phyloP scores from a whole-genome alignment of 441 rosid species.

The Aleurites moluccanus region DNA sequence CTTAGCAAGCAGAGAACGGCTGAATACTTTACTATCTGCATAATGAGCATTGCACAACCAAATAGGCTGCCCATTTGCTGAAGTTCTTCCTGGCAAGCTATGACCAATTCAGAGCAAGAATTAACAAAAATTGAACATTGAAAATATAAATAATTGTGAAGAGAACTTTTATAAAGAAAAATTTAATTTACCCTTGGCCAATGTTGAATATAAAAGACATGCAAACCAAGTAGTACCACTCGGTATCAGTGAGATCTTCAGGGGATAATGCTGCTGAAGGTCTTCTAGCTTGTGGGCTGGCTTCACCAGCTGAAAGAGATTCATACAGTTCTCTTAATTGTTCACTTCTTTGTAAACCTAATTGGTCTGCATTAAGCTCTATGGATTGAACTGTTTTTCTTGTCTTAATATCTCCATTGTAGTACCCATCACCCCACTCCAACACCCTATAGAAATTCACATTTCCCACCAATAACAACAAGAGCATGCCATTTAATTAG shows the following conservation, averaged over 20 bases:
- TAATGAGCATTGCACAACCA: conserved; percentile 85
- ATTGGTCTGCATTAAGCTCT: conserved; percentile 62
- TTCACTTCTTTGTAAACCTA: conserved; percentile 87
- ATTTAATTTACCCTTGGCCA: conserved; percentile 70
- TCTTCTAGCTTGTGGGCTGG: conserved; percentile 59
- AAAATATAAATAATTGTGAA: background rate
- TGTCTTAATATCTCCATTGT: conserved; percentile 96
- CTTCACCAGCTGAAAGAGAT: conserved; percentile 68
- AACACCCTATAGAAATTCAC: conserved; percentile 48
- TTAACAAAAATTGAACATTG: conserved; percentile 7
- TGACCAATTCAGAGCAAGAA: conserved; percentile 17
- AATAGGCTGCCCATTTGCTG: conserved; percentile 54
- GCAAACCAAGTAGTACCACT: conserved; percentile 98
- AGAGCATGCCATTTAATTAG: background rate
- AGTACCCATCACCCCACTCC: conserved; percentile 94
- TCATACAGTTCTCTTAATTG: conserved; percentile 81
- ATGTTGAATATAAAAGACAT: conserved; percentile 85
- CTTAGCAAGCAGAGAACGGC: conserved; percentile 93
- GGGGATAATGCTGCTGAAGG: conserved; percentile 88
- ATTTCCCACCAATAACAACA: conserved; percentile 8
- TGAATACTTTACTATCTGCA: conserved; percentile 82
- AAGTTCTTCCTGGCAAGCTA: conserved; percentile 86
- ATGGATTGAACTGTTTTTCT: conserved; percentile 85
- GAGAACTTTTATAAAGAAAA: background rate
- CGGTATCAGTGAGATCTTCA: conserved; percentile 91